A percentile compares a stretch with the other conserved stretches of the same genome.
These are phyloP conservation scores for Mortierella sp. DNA, from an alignment of 371 early-diverging fungal species.

Conservation along the genomic window DNA sequence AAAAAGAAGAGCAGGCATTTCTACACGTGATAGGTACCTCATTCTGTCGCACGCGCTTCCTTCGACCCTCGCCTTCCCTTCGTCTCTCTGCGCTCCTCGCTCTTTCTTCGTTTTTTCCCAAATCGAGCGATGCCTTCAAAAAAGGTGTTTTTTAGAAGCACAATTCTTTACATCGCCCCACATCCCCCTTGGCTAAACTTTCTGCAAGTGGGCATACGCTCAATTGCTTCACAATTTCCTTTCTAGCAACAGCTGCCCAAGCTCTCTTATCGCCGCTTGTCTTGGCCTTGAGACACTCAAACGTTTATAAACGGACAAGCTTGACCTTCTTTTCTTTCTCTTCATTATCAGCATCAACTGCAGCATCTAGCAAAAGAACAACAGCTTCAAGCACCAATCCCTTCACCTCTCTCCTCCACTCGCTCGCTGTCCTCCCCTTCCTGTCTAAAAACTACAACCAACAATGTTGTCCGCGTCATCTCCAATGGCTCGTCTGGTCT, in stretches of 20 bases:
- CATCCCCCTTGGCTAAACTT: background rate
- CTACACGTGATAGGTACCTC: background rate
- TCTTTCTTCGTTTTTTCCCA: background rate
- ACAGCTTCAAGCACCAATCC: background rate
- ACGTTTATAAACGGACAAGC: background rate
- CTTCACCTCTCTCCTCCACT: background rate
- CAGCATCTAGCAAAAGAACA: background rate
- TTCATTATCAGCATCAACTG: background rate
- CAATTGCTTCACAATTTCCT: conserved; percentile 4
- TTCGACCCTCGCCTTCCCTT: background rate
- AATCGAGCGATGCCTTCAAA: background rate
- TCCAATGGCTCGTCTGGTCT: conserved; percentile 34
- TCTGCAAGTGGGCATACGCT: no score
- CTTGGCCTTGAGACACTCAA: background rate
- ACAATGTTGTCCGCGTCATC: conserved; percentile 22
- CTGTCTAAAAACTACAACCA: background rate
- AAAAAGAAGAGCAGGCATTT: no score
- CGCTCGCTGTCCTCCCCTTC: background rate
- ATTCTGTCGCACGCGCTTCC: background rate
- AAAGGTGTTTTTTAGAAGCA: conserved; percentile 4
- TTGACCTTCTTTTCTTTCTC: background rate
- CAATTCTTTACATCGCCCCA: no score
- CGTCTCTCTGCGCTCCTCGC: background rate
- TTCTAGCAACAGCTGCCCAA: background rate
- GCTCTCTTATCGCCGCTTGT: background rate